Evolutionary conservation across 2,329 filamentous ascomycete species (phyloP).

Genomic region (Sarocladium brachiariae): DNA sequence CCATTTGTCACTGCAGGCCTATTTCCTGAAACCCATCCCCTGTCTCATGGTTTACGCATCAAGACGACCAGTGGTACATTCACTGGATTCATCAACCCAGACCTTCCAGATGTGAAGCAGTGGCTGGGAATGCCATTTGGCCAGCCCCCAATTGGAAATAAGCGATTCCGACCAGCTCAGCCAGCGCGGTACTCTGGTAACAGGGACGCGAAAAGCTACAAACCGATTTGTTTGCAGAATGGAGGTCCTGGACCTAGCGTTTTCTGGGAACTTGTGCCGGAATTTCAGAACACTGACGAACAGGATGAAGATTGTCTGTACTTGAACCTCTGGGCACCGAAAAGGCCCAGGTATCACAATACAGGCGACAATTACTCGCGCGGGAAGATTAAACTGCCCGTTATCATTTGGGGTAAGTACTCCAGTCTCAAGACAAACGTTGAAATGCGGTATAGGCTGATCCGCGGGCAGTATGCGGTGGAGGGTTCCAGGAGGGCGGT

Average conservation of each 20-base stretch:
- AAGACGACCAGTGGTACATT: not conserved
- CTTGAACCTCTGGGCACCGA: constrained; percentile 26
- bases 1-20: not conserved
- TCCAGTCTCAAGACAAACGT: not conserved
- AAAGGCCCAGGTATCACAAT: constrained; percentile 13
- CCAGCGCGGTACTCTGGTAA: not conserved
- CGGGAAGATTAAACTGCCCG: constrained; percentile 13
- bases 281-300: not conserved
- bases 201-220: not conserved
- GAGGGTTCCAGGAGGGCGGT: constrained; percentile 32
- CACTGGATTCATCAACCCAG: not conserved
- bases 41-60: not conserved
- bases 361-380: no score
- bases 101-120: not conserved
- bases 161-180: not conserved
- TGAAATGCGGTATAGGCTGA: no score
- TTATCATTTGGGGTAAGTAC: constrained; percentile 13
- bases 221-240: not conserved
- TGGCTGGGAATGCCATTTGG: not conserved
- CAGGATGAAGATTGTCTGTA: constrained; percentile 26
- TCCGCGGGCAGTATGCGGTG: not conserved
- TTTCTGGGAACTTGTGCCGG: not conserved
- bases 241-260: not conserved
- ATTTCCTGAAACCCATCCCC: not conserved
- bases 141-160: not conserved